phyloP scores from a whole-genome alignment of 116 monocot genomes.

The Trichopus zeylanicus region DNA sequence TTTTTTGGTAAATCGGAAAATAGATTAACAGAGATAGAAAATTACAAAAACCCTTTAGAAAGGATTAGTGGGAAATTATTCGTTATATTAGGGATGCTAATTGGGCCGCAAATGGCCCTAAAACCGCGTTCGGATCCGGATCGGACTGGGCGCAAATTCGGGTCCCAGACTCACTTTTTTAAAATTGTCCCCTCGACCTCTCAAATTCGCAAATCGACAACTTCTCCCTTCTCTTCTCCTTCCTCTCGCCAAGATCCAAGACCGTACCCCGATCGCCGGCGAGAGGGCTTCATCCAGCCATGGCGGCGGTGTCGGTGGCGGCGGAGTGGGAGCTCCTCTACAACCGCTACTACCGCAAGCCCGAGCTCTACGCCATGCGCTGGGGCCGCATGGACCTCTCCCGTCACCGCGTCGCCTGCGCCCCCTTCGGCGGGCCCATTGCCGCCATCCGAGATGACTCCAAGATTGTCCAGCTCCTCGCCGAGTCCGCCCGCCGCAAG shows the following conservation, averaged over 20 bases:
- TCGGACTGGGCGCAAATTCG: too few relatives aligned
- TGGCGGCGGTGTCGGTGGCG: constrained; percentile 58
- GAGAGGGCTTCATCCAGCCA: neutral
- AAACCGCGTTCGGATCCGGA: too few relatives aligned
- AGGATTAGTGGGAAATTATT: too few relatives aligned
- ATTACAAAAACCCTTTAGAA: too few relatives aligned
- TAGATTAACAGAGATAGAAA: too few relatives aligned
- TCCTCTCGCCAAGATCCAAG: neutral
- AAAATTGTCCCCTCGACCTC: neutral
- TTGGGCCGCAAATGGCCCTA: too few relatives aligned
- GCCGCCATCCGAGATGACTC: constrained; percentile 96
- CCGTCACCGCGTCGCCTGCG: constrained; percentile 81
- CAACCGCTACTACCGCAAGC: constrained; percentile 85
- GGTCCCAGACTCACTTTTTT: neutral
- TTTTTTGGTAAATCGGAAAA: too few relatives aligned
- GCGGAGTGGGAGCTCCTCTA: constrained; percentile 90
- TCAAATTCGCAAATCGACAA: neutral
- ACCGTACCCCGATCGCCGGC: neutral
- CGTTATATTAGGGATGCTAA: too few relatives aligned
- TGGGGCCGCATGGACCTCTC: constrained; percentile 78
- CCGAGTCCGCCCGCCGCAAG: constrained; percentile 84
- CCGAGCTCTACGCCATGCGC: constrained; percentile 49
- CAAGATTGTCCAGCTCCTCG: constrained; percentile 85
- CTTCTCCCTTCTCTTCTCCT: neutral
- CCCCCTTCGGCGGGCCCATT: constrained; percentile 87